Evolutionary conservation across 1,284 basidiomycete species (phyloP), one percentile per base, ranked within the genome.

Genomic region (Microbotryomycetes sp.): DNA sequence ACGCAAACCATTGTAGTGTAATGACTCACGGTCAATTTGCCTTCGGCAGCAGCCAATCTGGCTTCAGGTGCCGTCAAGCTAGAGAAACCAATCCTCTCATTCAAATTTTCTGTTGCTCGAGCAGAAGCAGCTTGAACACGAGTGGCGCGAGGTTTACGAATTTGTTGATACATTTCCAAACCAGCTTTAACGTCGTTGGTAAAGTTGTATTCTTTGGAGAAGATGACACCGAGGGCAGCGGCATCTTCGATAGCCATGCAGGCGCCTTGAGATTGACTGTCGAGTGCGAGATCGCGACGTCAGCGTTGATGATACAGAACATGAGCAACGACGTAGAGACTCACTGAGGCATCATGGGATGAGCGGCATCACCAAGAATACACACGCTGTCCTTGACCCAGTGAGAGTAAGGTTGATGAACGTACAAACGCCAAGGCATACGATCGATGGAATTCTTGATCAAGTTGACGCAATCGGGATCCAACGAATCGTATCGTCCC

Each of bases 51-150:
- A 14, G 74, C 74, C 16, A 73, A 68, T 6, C 72, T 72, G n/a
- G 73, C 71, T 54, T 74, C 73, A 31, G 73, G 70, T n/a, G 71
- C 71, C n/a, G 71, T 74, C 52, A 71, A 60, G 49, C 64, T 68
- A 2, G 72, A 72, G 64, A 77, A 77, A 49, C 76, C 76, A 59
- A 77, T 75, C 16, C 76, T 69, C 69, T 77, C 76, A 62, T 76
- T 75, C 62, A 77, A 70, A 63, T 77, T 74, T 63, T 77, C 76
- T 15, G 75, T 74, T 5, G 76, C 76, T 12, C 73, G 64, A 2
- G 68, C 60, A 9, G 69, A 72, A 16, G 74, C 74, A 25, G 69
- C 67, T 65, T 77, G 76, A 2, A 77, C 76, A n/a, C 75, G 69
- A 5, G 75, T 76, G 3, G 76, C 76, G 42, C 76, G 70, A 0